phyloP scores from a whole-genome alignment of 2,329 filamentous ascomycete species.

The Ilyonectria sp. region DNA sequence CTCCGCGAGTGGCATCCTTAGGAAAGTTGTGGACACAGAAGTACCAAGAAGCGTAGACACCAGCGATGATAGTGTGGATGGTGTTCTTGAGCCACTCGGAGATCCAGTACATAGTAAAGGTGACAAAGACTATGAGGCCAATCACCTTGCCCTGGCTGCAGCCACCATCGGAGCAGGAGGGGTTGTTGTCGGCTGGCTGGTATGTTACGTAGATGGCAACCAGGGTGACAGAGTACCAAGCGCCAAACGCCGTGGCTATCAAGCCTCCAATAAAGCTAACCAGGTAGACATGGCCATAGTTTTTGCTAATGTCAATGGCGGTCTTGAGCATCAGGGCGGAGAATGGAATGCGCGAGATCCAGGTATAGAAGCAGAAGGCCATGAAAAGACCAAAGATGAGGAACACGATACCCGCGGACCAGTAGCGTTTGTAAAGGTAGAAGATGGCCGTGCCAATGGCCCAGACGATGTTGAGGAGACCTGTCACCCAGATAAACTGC shows the following conservation, averaged over 20 bases:
- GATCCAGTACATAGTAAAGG: conserved; percentile 95
- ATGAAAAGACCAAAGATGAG: conserved; percentile 82
- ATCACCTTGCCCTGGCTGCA: conserved; percentile 86
- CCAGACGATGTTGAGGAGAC: conserved; percentile 88
- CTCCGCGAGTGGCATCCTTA: conserved; percentile 84
- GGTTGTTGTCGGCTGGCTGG: conserved; percentile 72
- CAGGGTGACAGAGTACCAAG: conserved; percentile 89
- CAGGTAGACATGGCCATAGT: conserved; percentile 87
- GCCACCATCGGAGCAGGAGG: conserved; percentile 69
- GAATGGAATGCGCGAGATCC: conserved; percentile 93
- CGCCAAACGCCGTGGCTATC: conserved; percentile 80
- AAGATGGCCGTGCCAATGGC: conserved; percentile 90
- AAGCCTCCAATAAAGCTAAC: conserved; percentile 89
- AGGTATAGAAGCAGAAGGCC: conserved; percentile 87
- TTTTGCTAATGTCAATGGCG: conserved; percentile 86
- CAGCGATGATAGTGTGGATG: conserved; percentile 88
- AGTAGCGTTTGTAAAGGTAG: conserved; percentile 84
- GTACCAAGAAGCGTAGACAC: conserved; percentile 95
- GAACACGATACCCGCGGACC: conserved; percentile 89
- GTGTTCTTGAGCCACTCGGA: conserved; percentile 95
- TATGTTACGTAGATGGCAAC: conserved; percentile 91
- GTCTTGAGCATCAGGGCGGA: conserved; percentile 91
- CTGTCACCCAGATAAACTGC: conserved; percentile 93
- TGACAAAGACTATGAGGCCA: conserved; percentile 87
- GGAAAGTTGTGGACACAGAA: conserved; percentile 82